phyloP scores from a whole-genome alignment of 1,284 basidiomycete species.

The Boletus subluridellus region DNA sequence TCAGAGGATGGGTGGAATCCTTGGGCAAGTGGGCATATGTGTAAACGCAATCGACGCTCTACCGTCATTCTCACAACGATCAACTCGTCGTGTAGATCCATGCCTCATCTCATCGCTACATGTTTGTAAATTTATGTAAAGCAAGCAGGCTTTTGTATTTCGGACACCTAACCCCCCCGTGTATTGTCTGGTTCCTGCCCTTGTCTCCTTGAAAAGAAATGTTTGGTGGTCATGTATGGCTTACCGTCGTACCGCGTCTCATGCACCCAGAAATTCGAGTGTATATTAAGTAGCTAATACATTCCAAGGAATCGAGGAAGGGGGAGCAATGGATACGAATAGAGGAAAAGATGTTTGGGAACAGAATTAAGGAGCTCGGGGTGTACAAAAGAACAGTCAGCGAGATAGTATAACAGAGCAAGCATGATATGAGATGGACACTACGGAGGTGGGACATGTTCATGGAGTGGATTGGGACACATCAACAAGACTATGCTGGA shows the following conservation, averaged over 20 bases:
- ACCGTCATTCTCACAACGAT: not conserved
- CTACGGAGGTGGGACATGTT: not conserved
- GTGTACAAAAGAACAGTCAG: conserved; percentile 9
- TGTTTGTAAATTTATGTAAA: conserved; percentile 1
- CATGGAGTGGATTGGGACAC: conserved; percentile 11
- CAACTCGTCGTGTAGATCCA: not conserved
- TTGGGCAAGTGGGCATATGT: conserved; percentile 66
- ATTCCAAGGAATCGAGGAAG: conserved; percentile 3
- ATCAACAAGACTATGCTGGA: conserved; percentile 4
- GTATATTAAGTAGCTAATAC: conserved; percentile 11
- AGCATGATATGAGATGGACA: conserved; percentile 1
- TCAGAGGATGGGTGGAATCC: conserved; percentile 56
- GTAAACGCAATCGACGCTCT: conserved; percentile 22
- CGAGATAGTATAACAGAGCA: conserved; percentile 8
- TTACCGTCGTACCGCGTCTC: not conserved
- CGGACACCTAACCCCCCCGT: too few species aligned
- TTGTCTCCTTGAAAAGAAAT: not conserved
- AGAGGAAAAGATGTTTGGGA: not conserved
- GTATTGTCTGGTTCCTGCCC: not conserved
- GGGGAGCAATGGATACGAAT: not conserved
- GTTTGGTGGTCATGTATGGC: not conserved
- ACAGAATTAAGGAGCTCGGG: conserved; percentile 12
- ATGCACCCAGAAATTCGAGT: not conserved
- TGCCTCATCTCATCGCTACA: conserved; percentile 2
- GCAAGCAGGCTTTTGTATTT: not conserved